Evolutionary conservation across 306 rosid species (phyloP), one percentile per base, ranked within the genome.

Genomic region (Quercus engelmannii): DNA sequence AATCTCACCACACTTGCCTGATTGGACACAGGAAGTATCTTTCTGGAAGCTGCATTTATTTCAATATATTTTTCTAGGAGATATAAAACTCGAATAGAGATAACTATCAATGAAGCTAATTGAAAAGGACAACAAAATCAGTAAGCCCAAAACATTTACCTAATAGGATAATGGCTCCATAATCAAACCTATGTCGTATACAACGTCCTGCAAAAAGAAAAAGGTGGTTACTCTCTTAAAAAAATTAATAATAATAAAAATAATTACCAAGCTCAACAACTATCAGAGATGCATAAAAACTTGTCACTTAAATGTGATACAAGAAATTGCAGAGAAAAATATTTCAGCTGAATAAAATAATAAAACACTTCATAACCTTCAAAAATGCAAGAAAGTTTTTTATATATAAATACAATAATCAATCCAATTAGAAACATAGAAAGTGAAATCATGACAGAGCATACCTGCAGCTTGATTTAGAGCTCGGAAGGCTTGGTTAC

Each of bases 401-500:
- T 41, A 41, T 41, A 41, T 41, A 41, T 41, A 41, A 41, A 41
- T 8, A 41, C 46, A 41, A 41, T 8, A 41, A 41, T 8, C 56
- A 20, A 73, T 33, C 17, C 21, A 69, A 69, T 55, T 76, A 26
- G 56, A 51, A 75, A 68, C 63, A 74, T 62, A 54, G 28, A 23
- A 65, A 30, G 26, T 23, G 25, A 55, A 52, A 55, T 30, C 20
- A 78, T 54, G 62, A 69, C 41, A 55, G 75, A 25, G 81, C 35
- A 56, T 87, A 92, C 97, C 99, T 81, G 99, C 97, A 62, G 99
- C 99, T 91, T 94, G 99, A 88, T 92, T 94, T 82, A 92, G 69
- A 85, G 95, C 99, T 81, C 99, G 91, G 83, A 94, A 94, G 72
- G 99, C 92, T 90, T 94, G 99, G 64, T 94, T 93, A 86, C 97